A percentile compares a stretch with the other conserved stretches of the same genome.
Conservation (phyloP, 495 filamentous ascomycete genomes). For the Trichoderma reesei region DNA sequence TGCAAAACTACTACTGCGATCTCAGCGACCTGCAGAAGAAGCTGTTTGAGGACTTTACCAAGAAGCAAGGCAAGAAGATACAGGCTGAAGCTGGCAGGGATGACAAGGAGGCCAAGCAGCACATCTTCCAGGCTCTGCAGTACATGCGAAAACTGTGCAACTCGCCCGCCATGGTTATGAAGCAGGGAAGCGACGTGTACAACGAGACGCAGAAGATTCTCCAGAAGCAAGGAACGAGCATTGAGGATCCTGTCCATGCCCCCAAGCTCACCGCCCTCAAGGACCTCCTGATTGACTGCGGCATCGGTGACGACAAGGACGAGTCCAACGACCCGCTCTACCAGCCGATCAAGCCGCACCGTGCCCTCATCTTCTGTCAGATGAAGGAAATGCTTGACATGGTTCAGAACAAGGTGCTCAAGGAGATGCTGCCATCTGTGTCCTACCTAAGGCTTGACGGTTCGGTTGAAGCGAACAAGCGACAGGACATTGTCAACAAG, state of each 20-base stretch:
- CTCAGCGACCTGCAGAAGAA: constrained; percentile 90
- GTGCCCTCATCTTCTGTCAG: constrained; percentile 94
- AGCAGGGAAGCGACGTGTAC: constrained; percentile 85
- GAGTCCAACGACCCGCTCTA: constrained; percentile 51
- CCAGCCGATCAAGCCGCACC: constrained; percentile 82
- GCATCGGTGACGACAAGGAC: constrained; percentile 70
- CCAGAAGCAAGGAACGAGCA: constrained; percentile 56
- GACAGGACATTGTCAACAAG: constrained; percentile 94
- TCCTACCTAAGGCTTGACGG: constrained; percentile 89
- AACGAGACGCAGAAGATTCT: constrained; percentile 70
- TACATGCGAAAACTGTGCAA: constrained; percentile 99
- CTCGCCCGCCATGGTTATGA: constrained; percentile 89
- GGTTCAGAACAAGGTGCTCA: constrained; percentile 85
- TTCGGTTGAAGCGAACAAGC: constrained; percentile 74
- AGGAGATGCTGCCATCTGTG: constrained; percentile 73
- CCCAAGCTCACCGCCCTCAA: constrained; percentile 84
- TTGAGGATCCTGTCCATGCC: constrained; percentile 79
- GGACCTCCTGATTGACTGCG: constrained; percentile 88
- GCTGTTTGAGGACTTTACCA: constrained; percentile 91
- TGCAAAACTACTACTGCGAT: constrained; percentile 99
- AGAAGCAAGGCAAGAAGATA: constrained; percentile 79
- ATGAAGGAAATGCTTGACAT: constrained; percentile 99
- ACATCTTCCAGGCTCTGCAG: constrained; percentile 97
- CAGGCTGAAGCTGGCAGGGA: constrained; percentile 63
- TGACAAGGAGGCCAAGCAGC: constrained; percentile 88